Evolutionary conservation across 352 stramenopile species (phyloP), one percentile per base, ranked within the genome.

Genomic region (Phytopythium mirpurense): DNA sequence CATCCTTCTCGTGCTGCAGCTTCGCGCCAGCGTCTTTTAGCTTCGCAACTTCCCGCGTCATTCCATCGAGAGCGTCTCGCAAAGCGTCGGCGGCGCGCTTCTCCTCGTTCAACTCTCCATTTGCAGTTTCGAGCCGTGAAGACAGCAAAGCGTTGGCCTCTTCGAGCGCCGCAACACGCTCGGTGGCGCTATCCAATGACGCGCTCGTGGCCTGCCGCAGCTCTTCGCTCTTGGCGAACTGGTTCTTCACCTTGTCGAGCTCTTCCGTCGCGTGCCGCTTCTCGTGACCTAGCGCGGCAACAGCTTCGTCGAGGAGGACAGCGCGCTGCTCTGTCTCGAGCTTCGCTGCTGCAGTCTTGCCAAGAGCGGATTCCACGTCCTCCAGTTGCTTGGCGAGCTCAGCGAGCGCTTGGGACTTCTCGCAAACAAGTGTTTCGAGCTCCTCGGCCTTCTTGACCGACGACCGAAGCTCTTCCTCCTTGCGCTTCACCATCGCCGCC

Each of bases 91-190:
- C 24, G 5, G 24, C 32, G 5, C 23, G 15, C 24, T 23, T 47
- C 5, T 2, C 9, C 19, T 29, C 19, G 10, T 38, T 18, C 7
- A 51, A 49, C 41, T 74, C 71, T 19, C 53, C 36, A 27, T 16
- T 40, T 70, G 40, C 41, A 54, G 27, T 18, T 2, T 38, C 27
- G 9, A 51, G 44, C 11, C 38, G 18, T 5, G 44, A 51, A n/a
- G 26, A 3, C 1, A 51, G 26, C 11, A 27, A 8, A 24, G 27
- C 10, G 18, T 38, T 51, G 27, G 12, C 8, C 9, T 38, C 38
- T n/a, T 51, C 44, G 8, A 51, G 19, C 4, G 9, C 12, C 4
- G 11, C 10, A 26, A 51, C 26, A n/a, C 10, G 44, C 19, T 24
- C 27, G 11, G 35, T 37, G 11, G 44, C 23, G 2, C 23, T 15